phyloP scores from a whole-genome alignment of 1,139 yeast species.

The Pneumocystis murina region DNA sequence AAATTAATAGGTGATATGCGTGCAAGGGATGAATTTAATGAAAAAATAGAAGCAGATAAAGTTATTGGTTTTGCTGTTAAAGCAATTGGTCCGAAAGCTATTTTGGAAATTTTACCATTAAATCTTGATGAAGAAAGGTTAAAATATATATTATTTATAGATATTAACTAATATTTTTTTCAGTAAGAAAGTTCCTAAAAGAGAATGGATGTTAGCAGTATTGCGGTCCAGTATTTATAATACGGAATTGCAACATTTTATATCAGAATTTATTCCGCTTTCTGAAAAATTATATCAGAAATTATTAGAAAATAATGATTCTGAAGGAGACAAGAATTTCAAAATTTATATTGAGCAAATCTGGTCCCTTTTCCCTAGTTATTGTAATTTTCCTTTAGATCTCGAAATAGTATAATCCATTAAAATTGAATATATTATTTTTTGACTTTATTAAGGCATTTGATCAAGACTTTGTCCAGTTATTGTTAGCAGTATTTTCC shows the following conservation, averaged over 20 bases:
- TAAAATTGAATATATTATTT: not conserved
- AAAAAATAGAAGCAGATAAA: constrained; percentile 62
- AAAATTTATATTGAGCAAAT: constrained; percentile 77
- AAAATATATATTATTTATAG: constrained; percentile 10
- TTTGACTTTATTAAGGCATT: constrained; percentile 30
- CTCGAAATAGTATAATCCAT: constrained; percentile 23
- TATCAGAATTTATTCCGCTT: constrained; percentile 50
- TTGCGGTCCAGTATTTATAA: constrained; percentile 71
- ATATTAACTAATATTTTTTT: constrained; percentile 1
- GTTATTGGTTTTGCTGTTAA: constrained; percentile 67
- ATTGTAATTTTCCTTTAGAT: constrained; percentile 77
- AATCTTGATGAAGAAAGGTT: constrained; percentile 42
- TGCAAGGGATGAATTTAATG: constrained; percentile 36
- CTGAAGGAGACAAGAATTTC: constrained; percentile 39
- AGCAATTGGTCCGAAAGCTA: constrained; percentile 74
- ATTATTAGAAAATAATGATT: constrained; percentile 20
- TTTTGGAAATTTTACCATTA: constrained; percentile 59
- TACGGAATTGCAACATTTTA: constrained; percentile 53
- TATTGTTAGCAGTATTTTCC: constrained; percentile 59
- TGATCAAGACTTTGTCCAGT: constrained; percentile 62
- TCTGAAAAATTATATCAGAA: constrained; percentile 41
- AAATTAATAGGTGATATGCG: constrained; percentile 76
- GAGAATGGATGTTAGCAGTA: constrained; percentile 93
- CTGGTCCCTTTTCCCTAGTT: constrained; percentile 82
- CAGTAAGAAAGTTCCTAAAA: constrained; percentile 37